Evolutionary conservation across 768 basidiomycete species (phyloP).

Genomic region (Saitozyma sp.): DNA sequence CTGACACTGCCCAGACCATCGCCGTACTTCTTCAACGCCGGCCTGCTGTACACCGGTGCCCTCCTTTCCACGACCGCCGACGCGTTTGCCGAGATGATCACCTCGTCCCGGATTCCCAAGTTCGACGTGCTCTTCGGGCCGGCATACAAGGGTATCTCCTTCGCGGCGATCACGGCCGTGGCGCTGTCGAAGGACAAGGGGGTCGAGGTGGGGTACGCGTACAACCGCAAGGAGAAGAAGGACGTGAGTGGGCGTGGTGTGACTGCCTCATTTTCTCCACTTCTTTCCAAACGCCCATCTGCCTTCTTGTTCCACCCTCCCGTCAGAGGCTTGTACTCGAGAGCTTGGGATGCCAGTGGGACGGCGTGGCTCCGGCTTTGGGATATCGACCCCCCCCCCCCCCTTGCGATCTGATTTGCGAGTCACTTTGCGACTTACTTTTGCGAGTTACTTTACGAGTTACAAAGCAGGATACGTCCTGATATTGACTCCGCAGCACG

Average conservation of each 20-base stretch:
- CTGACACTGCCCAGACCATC: constrained; percentile 61
- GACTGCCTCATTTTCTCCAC: not conserved
- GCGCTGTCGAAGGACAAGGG: constrained; percentile 68
- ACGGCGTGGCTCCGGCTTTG: too few species aligned
- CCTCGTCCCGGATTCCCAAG: constrained; percentile 57
- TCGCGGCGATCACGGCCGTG: constrained; percentile 81
- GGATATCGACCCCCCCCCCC: too few species aligned
- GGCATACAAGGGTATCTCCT: constrained; percentile 94
- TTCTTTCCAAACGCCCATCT: not conserved
- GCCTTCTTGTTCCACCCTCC: too few species aligned
- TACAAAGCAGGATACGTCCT: too few species aligned
- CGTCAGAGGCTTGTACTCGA: too few species aligned
- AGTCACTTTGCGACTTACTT: too few species aligned
- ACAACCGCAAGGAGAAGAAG: constrained; percentile 93
- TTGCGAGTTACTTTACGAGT: too few species aligned
- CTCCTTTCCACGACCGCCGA: constrained; percentile 73
- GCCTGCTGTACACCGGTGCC: constrained; percentile 77
- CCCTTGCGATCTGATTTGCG: too few species aligned
- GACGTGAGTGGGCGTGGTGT: constrained; percentile 54
- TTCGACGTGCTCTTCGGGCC: constrained; percentile 93
- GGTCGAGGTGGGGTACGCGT: constrained; percentile 75
- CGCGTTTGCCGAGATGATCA: constrained; percentile 81
- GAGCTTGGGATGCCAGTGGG: too few species aligned
- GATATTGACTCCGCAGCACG: constrained; percentile 58
- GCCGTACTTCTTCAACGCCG: constrained; percentile 97